Conservation (phyloP, 2,329 filamentous ascomycete species). For the Fulvia fulva region DNA sequence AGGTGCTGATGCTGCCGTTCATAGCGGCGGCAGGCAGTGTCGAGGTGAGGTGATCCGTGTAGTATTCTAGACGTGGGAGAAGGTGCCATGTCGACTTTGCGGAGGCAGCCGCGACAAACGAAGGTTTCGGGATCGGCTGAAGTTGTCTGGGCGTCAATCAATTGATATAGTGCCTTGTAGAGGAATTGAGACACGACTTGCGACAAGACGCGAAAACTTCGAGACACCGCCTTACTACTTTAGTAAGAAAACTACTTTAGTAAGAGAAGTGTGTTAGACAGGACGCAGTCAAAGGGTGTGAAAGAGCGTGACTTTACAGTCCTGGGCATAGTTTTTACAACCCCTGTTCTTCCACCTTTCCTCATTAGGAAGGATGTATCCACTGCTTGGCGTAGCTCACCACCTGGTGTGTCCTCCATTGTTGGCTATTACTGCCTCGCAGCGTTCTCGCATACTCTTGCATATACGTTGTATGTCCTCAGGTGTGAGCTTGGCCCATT, state of each 20-base stretch:
- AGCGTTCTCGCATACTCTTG: too few relatives aligned
- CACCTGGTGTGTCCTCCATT: too few relatives aligned
- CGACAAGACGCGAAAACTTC: neutral
- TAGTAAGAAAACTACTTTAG: too few relatives aligned
- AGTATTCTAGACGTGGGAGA: neutral
- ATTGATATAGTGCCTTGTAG: too few relatives aligned
- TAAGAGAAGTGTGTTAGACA: neutral
- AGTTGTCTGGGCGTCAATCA: too few relatives aligned
- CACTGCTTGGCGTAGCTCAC: too few relatives aligned
- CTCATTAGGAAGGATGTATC: too few relatives aligned
- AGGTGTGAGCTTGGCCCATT: too few relatives aligned
- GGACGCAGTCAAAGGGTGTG: neutral
- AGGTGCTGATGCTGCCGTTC: constrained; percentile 17
- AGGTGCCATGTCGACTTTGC: neutral
- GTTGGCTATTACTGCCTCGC: too few relatives aligned
- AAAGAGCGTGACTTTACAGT: neutral
- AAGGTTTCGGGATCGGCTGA: neutral
- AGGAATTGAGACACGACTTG: neutral
- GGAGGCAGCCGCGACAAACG: neutral
- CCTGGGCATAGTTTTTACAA: too few relatives aligned
- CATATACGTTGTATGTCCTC: too few relatives aligned
- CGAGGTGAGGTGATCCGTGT: neutral
- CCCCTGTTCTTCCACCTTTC: too few relatives aligned
- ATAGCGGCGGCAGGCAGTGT: constrained; percentile 8
- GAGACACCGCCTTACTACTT: neutral